Percentiles rank a stretch among this genome's conserved stretches.
These are phyloP conservation scores for Salix viminalis DNA, from an alignment of 345 rosid species.

Conservation along the genomic window DNA sequence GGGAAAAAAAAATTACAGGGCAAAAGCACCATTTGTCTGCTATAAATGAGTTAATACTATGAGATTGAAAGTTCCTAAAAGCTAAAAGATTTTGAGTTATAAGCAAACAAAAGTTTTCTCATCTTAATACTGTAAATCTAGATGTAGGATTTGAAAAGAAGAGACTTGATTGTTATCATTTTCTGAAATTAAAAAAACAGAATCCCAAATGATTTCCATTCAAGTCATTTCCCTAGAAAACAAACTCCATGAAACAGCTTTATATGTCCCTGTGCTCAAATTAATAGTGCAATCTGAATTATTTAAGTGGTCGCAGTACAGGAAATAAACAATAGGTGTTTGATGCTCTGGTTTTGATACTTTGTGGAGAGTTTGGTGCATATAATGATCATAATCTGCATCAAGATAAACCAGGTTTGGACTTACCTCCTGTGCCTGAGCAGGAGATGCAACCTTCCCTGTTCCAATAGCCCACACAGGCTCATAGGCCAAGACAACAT, in stretches of 20 bases:
- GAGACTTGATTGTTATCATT: no score
- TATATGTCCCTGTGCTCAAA: no score
- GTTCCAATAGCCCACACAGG: constrained; percentile 98
- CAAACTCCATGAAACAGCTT: no score
- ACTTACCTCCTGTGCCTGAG: constrained; percentile 93
- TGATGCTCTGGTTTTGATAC: background rate
- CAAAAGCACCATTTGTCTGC: background rate
- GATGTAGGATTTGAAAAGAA: no score
- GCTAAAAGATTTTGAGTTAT: background rate
- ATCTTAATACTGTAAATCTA: no score
- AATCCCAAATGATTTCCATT: no score
- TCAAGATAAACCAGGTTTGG: background rate
- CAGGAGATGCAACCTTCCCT: constrained; percentile 86
- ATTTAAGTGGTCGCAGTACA: background rate
- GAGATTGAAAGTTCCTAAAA: background rate
- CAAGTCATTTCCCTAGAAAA: no score
- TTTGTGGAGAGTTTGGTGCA: background rate
- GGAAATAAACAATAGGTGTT: background rate
- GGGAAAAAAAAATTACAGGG: background rate
- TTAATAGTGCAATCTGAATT: background rate
- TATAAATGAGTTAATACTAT: background rate
- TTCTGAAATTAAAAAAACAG: no score
- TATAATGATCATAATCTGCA: background rate
- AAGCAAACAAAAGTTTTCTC: background rate
- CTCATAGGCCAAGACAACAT: constrained; percentile 83